phyloP scores from a whole-genome alignment of 768 basidiomycete species.

The Leccinum fibrillosum region DNA sequence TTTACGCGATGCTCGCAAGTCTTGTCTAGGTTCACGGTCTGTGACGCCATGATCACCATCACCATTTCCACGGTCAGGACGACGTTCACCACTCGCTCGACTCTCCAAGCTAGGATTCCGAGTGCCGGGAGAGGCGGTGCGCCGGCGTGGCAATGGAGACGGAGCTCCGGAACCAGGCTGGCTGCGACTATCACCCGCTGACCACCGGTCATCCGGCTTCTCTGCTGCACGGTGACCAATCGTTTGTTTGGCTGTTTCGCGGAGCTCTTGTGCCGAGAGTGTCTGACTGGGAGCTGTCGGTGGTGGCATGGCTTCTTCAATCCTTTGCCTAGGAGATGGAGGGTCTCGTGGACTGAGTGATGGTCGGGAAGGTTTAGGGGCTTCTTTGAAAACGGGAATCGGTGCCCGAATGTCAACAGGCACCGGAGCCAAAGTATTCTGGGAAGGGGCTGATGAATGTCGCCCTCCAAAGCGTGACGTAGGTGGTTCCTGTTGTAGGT shows the following conservation, averaged over 20 bases:
- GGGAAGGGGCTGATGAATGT: constrained; percentile 12
- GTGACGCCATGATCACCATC: constrained; percentile 43
- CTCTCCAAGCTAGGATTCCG: constrained; percentile 71
- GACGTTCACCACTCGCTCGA: constrained; percentile 65
- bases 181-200: constrained; percentile 38
- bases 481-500: constrained; percentile 17
- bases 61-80: constrained; percentile 47
- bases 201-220: constrained; percentile 39
- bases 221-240: constrained; percentile 40
- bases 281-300: constrained; percentile 78
- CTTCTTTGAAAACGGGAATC: constrained; percentile 15
- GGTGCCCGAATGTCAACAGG: constrained; percentile 18
- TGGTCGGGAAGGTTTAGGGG: constrained; percentile 18
- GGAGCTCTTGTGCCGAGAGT: constrained; percentile 70
- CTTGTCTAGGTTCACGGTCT: constrained; percentile 50
- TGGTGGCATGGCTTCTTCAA: constrained; percentile 67
- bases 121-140: constrained; percentile 65
- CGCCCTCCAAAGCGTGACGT: constrained; percentile 23
- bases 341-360: constrained; percentile 32
- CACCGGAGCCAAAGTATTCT: constrained; percentile 12
- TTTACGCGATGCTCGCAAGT: constrained; percentile 40
- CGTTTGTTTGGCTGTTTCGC: constrained; percentile 75
- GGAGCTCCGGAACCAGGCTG: constrained; percentile 51
- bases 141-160: constrained; percentile 52
- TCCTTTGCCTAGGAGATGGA: constrained; percentile 39